phyloP scores from a whole-genome alignment of 495 filamentous ascomycete species.

The Beverwykella pulmonaria region DNA sequence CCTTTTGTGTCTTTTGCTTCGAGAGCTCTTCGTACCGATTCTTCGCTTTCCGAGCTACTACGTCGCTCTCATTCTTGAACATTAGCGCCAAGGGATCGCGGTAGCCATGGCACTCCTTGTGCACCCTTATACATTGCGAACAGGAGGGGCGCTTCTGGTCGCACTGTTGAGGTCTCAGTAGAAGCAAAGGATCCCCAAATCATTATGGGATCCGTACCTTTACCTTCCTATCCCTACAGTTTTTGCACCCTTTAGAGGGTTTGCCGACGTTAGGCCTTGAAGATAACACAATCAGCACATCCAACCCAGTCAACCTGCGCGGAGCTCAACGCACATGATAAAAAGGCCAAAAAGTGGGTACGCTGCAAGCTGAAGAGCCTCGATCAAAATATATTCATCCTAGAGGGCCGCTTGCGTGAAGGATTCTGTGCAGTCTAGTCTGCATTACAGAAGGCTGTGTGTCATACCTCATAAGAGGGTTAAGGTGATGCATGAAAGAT shows the following conservation, averaged over 20 bases:
- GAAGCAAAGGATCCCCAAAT: not conserved
- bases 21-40: conserved; percentile 20
- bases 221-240: conserved; percentile 29
- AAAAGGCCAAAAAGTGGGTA: not conserved
- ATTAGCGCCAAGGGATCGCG: conserved; percentile 22
- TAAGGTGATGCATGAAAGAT: not conserved
- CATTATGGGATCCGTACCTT: conserved; percentile 3
- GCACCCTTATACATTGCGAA: conserved; percentile 20
- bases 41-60: conserved; percentile 20
- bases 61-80: conserved; percentile 29
- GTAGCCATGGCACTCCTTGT: conserved; percentile 22
- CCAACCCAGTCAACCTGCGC: not conserved
- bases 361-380: not conserved
- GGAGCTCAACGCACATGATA: not conserved
- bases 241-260: conserved; percentile 29
- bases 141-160: conserved; percentile 27
- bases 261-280: conserved; percentile 31
- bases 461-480: not conserved
- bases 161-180: conserved; percentile 18
- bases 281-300: not conserved
- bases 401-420: not conserved
- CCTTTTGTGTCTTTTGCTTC: not conserved
- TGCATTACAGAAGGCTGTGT: not conserved
- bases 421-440: not conserved
- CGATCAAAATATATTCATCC: not conserved